A percentile compares a stretch with the other conserved stretches of the same genome.
phyloP scores from a whole-genome alignment of 768 basidiomycete species.

The Suillus subalutaceus region DNA sequence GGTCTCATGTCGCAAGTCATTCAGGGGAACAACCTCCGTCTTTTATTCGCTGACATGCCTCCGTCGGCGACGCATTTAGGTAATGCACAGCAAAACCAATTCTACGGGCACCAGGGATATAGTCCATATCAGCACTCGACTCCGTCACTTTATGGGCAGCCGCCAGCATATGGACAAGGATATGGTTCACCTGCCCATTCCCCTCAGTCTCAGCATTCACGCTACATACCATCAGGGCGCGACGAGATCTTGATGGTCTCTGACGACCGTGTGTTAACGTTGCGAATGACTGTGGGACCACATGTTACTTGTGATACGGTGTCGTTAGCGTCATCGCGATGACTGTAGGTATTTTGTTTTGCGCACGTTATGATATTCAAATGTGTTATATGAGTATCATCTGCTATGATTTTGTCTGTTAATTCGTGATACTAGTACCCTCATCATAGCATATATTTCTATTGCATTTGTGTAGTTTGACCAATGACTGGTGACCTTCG shows the following conservation, averaged over 20 bases:
- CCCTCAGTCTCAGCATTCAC: slow-evolving; percentile 46
- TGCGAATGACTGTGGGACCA: slow-evolving; percentile 50
- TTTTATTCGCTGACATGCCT: slow-evolving; percentile 93
- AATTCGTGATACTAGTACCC: slow-evolving; percentile 19
- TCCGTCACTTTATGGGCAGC: slow-evolving; percentile 14
- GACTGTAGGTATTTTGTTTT: slow-evolving; percentile 16
- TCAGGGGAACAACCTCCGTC: slow-evolving; percentile 85
- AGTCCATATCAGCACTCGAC: slow-evolving; percentile 37
- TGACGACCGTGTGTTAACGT: slow-evolving; percentile 80
- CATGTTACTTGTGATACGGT: slow-evolving; percentile 15
- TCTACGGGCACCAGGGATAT: slow-evolving; percentile 33
- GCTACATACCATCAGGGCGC: slow-evolving; percentile 56
- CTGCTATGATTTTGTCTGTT: slow-evolving; percentile 20
- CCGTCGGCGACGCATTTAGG: slow-evolving; percentile 76
- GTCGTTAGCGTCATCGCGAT: slow-evolving; percentile 22
- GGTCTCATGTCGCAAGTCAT: slow-evolving; percentile 93
- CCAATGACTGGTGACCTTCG: not conserved
- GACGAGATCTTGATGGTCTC: slow-evolving; percentile 91
- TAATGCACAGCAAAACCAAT: slow-evolving; percentile 39
- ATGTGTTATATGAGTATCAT: slow-evolving; percentile 16
- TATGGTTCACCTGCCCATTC: slow-evolving; percentile 29
- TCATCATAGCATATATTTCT: slow-evolving; percentile 34
- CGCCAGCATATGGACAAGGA: slow-evolving; percentile 30
- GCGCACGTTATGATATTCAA: slow-evolving; percentile 7
- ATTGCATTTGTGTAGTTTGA: slow-evolving; percentile 9